phyloP scores from a whole-genome alignment of 2,329 filamentous ascomycete genomes.

The Phyllosticta paracitricarpa region DNA sequence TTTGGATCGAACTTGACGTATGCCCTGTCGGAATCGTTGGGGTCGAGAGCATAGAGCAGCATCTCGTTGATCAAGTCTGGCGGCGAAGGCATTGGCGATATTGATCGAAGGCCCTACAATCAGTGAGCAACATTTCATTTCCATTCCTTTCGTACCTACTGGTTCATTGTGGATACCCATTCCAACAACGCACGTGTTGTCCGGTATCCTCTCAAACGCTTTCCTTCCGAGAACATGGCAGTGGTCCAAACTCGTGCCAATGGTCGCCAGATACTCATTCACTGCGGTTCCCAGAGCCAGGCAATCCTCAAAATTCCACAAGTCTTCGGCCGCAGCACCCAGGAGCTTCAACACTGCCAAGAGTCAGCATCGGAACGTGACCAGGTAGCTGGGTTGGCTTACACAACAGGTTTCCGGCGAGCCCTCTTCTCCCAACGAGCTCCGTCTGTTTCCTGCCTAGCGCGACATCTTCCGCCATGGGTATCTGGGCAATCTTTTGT shows the following conservation, averaged over 20 bases:
- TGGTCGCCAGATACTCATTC: constrained; percentile 38
- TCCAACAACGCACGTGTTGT: constrained; percentile 29
- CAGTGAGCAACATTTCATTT: background rate
- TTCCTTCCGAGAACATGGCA: constrained; percentile 44
- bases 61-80: constrained; percentile 40
- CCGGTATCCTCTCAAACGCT: constrained; percentile 39
- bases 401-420: constrained; percentile 36
- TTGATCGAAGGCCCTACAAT: constrained; percentile 32
- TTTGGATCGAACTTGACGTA: constrained; percentile 38
- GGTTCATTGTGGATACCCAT: constrained; percentile 46
- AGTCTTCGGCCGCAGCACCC: constrained; percentile 35
- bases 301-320: constrained; percentile 36
- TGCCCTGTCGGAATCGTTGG: constrained; percentile 37
- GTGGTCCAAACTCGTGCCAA: constrained; percentile 42
- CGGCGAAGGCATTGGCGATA: constrained; percentile 38
- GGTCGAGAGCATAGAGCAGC: constrained; percentile 39
- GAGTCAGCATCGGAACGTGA: constrained; percentile 15
- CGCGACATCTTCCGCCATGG: constrained; percentile 40
- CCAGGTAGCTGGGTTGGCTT: constrained; percentile 16
- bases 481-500: constrained; percentile 37
- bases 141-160: constrained; percentile 17
- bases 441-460: constrained; percentile 39
- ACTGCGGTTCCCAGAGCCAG: constrained; percentile 35
- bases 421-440: constrained; percentile 39
- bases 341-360: constrained; percentile 36